A percentile compares a stretch with the other conserved stretches of the same genome.
phyloP scores from a whole-genome alignment of 148 eudicot genomes.

The Polygonum maritimum region DNA sequence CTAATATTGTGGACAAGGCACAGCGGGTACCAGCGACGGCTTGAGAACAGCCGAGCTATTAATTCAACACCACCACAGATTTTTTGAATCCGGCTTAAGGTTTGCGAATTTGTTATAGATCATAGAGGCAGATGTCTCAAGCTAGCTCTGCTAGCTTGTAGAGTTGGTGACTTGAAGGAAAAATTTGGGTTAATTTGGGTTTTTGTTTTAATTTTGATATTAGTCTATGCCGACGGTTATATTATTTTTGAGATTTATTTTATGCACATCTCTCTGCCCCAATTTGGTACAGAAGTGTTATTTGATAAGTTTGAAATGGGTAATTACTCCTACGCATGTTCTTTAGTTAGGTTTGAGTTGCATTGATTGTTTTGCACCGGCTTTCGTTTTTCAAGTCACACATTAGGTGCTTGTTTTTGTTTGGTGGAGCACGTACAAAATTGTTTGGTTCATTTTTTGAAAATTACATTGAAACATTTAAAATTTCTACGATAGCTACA shows the following conservation, averaged over 20 bases:
- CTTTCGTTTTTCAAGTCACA: background rate
- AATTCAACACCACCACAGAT: background rate
- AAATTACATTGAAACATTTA: too few relatives aligned
- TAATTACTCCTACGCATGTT: background rate
- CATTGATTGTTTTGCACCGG: background rate
- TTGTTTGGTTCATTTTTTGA: too few relatives aligned
- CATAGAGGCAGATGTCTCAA: background rate
- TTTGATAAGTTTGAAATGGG: background rate
- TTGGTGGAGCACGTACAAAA: too few relatives aligned
- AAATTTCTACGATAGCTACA: too few relatives aligned
- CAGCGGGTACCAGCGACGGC: constrained; percentile 43
- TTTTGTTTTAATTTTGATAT: background rate
- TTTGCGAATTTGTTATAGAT: background rate
- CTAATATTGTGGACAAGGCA: constrained; percentile 25
- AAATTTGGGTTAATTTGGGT: background rate
- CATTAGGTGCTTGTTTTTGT: background rate
- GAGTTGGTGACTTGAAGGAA: background rate
- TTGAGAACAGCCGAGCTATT: constrained; percentile 11
- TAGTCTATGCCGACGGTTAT: background rate
- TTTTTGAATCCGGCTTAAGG: background rate
- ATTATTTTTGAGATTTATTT: background rate
- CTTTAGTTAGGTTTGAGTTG: background rate
- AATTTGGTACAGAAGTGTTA: constrained; percentile 1
- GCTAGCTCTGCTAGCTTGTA: background rate
- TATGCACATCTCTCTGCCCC: background rate